Evolutionary conservation across 176 grass and related monocot species (phyloP), one percentile per base, ranked within the genome.

Genomic region (Hordeum marinum): DNA sequence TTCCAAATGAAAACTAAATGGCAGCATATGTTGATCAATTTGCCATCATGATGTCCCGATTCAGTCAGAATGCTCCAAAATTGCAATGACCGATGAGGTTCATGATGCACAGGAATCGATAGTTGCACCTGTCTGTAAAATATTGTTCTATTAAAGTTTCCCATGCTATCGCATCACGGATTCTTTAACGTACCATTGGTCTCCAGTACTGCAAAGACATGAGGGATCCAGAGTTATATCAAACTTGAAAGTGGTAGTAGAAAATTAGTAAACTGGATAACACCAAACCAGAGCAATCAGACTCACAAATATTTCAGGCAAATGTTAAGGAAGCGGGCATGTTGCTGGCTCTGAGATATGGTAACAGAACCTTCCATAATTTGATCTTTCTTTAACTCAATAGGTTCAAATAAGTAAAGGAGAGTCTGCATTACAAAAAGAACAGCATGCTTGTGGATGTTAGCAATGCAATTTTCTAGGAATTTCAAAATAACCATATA

Each of bases 321-420:
- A 78, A 99, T 96, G 58, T 99, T 96, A 67, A 96, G 88, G 89
- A 94, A 96, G 25, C 96, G 87, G 32, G 81, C 85, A 80, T 94
- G 91, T 91, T 96, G 86, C 70, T 84, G 91, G 81, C 89, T 94
- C 85, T 96, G 96, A 25, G 90, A 88, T 82, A 99, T 79, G n/a
- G 91, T 99, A 67, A 96, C 90, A 57, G 91, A 99, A 70, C 96
- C 94, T 87, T 99, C 91, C 72, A 99, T 94, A 79, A 78, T 92
- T 82, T 99, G 96, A 75, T 96, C 90, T 88, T 96, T 88, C 32
- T 96, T 91, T 77, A 99, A 77, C 71, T 96, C 90, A 18, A 96
- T 94, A 68, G 96, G 96, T 79, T 94, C 88, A 63, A 89, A 99
- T 55, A 99, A 92, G 83, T 99, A 96, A 59, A 99, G 7, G 11